Conservation (phyloP, 176 grass and related monocot genomes). For the Oryza officinalis region DNA sequence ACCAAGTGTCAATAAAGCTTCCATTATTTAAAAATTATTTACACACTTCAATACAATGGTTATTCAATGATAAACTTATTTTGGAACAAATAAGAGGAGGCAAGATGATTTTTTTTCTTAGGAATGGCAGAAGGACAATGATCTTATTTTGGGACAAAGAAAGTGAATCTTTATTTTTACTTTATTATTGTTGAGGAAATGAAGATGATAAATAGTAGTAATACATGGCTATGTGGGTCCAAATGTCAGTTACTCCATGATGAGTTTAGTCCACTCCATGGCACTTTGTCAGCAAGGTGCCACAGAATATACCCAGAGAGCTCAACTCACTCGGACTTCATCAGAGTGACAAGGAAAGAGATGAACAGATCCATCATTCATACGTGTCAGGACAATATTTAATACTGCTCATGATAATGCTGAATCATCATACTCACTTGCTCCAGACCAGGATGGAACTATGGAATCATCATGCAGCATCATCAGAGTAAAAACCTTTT, state of each 20-base stretch:
- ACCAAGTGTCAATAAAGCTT: too few relatives aligned
- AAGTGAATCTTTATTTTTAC: background rate
- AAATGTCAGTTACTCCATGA: background rate
- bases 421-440: background rate
- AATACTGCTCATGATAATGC: constrained; percentile 9
- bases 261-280: background rate
- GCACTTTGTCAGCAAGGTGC: constrained; percentile 16
- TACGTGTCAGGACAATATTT: constrained; percentile 11
- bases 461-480: background rate
- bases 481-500: background rate
- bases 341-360: background rate
- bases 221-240: background rate
- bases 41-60: too few relatives aligned
- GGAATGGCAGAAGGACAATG: too few relatives aligned
- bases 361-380: constrained; percentile 4
- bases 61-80: too few relatives aligned
- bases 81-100: too few relatives aligned
- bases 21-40: too few relatives aligned
- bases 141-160: too few relatives aligned
- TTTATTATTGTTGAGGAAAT: background rate
- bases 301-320: constrained; percentile 12
- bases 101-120: too few relatives aligned
- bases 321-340: background rate
- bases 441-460: background rate
- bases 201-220: background rate